phyloP scores from a whole-genome alignment of 495 filamentous ascomycete genomes.

The Aspergillus olivimuriae region DNA sequence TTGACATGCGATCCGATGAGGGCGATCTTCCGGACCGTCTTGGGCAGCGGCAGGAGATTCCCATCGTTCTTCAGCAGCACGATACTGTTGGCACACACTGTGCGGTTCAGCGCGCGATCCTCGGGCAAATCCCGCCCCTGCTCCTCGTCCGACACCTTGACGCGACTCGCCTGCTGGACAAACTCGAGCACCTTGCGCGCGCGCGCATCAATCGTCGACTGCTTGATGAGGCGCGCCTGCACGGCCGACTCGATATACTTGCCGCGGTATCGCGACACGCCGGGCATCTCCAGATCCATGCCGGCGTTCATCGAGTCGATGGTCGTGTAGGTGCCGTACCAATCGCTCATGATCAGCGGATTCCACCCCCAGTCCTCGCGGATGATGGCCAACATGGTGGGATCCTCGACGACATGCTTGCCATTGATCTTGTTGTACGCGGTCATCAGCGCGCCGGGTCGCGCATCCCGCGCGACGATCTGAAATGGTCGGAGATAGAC shows the following conservation, averaged over 20 bases:
- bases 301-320: conserved; percentile 55
- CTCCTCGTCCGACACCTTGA: conserved; percentile 45
- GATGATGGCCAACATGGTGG: conserved; percentile 50
- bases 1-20: conserved; percentile 75
- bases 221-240: conserved; percentile 51
- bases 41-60: conserved; percentile 51
- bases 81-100: conserved; percentile 56
- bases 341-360: conserved; percentile 31
- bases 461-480: conserved; percentile 54
- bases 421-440: conserved; percentile 72
- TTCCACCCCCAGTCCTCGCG: conserved; percentile 64
- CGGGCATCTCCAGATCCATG: conserved; percentile 67
- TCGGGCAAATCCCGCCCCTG: conserved; percentile 53
- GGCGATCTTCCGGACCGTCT: conserved; percentile 51
- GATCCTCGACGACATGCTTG: conserved; percentile 55
- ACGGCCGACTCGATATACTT: conserved; percentile 34
- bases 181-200: conserved; percentile 52
- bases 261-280: conserved; percentile 49
- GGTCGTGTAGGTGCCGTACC: conserved; percentile 53
- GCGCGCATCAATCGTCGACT: conserved; percentile 47
- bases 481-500: conserved; percentile 70
- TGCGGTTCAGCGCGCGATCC: conserved; percentile 53
- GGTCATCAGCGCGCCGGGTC: conserved; percentile 64
- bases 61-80: conserved; percentile 72
- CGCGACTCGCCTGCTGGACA: conserved; percentile 32